phyloP scores from a whole-genome alignment of 192 early-diverging fungal genomes.

The Linnemannia elongata region DNA sequence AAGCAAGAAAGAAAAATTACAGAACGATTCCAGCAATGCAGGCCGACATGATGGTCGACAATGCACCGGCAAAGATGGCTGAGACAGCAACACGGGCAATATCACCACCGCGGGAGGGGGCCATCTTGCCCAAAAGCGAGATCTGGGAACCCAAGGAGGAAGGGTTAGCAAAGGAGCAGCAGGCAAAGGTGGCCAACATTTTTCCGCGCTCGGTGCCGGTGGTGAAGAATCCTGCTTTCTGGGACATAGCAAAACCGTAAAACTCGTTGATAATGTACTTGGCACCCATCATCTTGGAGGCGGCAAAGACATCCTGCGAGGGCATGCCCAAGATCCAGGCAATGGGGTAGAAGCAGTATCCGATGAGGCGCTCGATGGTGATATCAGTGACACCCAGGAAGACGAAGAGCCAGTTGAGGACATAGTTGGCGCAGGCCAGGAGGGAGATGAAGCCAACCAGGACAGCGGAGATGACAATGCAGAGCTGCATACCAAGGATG shows the following conservation, averaged over 20 bases:
- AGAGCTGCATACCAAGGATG: constrained; percentile 82
- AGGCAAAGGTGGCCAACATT: constrained; percentile 78
- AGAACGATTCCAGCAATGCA: constrained; percentile 83
- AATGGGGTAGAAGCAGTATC: constrained; percentile 84
- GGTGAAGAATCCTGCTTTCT: constrained; percentile 50
- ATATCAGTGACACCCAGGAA: constrained; percentile 70
- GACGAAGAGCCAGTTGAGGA: constrained; percentile 79
- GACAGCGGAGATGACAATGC: constrained; percentile 80
- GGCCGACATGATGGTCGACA: constrained; percentile 85
- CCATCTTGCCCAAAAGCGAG: constrained; percentile 79
- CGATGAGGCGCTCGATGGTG: constrained; percentile 77
- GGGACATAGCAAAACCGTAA: constrained; percentile 73
- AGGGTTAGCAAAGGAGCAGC: constrained; percentile 92
- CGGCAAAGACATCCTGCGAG: constrained; percentile 43
- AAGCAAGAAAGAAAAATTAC: constrained; percentile 37
- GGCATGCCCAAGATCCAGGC: constrained; percentile 80
- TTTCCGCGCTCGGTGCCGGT: constrained; percentile 60
- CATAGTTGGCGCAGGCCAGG: constrained; percentile 75
- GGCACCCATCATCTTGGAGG: constrained; percentile 79
- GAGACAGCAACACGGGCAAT: constrained; percentile 80
- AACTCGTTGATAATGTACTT: constrained; percentile 81
- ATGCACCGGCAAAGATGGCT: constrained; percentile 84
- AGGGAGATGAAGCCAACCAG: constrained; percentile 84
- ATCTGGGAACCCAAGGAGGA: constrained; percentile 88
- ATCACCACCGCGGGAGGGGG: constrained; percentile 76